Conservation (phyloP, 2,329 filamentous ascomycete species). For the Reticulascus tulasneorum region DNA sequence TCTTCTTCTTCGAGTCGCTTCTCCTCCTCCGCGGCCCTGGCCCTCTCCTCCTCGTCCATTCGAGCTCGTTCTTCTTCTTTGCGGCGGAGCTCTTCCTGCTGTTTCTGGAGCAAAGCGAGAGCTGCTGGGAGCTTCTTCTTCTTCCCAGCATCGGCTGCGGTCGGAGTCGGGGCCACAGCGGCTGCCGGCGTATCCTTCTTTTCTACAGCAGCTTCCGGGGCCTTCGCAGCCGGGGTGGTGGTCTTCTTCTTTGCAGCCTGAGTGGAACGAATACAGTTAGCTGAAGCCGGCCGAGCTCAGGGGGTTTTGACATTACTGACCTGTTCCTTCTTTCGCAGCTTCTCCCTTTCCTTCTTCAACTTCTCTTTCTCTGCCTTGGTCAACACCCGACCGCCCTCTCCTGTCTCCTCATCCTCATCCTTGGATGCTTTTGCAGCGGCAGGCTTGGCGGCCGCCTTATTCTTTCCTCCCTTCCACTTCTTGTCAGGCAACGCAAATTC, state of each 20-base stretch:
- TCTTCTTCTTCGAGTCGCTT: constrained; percentile 63
- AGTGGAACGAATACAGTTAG: no score
- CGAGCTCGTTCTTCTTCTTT: constrained; percentile 61
- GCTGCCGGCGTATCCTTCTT: constrained; percentile 41
- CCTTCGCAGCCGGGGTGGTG: constrained; percentile 27
- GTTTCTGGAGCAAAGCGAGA: constrained; percentile 70
- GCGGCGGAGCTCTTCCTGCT: constrained; percentile 72
- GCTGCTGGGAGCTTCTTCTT: constrained; percentile 90
- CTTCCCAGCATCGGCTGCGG: constrained; percentile 51
- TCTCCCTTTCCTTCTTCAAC: constrained; percentile 96
- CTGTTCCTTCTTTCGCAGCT: constrained; percentile 98
- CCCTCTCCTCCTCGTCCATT: constrained; percentile 59
- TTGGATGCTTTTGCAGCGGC: constrained; percentile 38
- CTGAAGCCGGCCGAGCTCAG: neutral
- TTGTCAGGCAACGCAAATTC: constrained; percentile 82
- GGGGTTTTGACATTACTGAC: constrained; percentile 39
- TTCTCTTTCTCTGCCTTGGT: constrained; percentile 99
- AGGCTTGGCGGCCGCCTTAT: constrained; percentile 36
- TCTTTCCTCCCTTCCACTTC: constrained; percentile 59
- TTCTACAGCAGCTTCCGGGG: constrained; percentile 44
- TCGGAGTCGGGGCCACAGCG: constrained; percentile 29
- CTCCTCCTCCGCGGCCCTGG: constrained; percentile 60
- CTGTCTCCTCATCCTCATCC: constrained; percentile 49
- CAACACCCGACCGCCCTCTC: constrained; percentile 65
- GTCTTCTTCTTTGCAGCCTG: constrained; percentile 81